Conservation (phyloP, 164 flowering plant genomes). For the Chloranthus sessilifolius region DNA sequence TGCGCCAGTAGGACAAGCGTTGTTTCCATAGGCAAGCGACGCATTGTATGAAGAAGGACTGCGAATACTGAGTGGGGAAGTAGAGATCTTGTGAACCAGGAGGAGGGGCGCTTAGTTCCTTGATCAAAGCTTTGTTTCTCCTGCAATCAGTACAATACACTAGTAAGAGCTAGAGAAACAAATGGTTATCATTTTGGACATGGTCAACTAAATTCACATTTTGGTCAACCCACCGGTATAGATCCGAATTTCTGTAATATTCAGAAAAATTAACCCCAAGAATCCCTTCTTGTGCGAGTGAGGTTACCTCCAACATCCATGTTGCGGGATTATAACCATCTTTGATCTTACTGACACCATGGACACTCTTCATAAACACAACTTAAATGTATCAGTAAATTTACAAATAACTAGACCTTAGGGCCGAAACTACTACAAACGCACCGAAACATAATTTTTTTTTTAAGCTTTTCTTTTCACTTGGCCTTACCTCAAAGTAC, state of each 20-base stretch:
- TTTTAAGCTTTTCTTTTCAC: not conserved
- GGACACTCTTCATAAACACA: constrained; percentile 20
- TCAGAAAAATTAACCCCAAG: constrained; percentile 28
- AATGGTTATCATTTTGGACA: not conserved
- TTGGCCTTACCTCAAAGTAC: constrained; percentile 33
- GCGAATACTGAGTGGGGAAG: constrained; percentile 40
- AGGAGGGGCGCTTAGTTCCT: constrained; percentile 36
- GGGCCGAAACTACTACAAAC: not conserved
- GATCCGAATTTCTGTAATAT: constrained; percentile 29
- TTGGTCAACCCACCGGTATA: constrained; percentile 18
- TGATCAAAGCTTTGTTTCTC: constrained; percentile 46
- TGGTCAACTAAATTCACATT: not conserved
- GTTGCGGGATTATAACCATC: constrained; percentile 46
- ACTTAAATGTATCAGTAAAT: not conserved
- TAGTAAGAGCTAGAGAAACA: not conserved
- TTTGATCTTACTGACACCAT: constrained; percentile 32
- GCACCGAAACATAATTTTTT: not conserved
- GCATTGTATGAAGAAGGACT: constrained; percentile 40
- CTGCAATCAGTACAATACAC: constrained; percentile 20
- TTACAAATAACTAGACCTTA: not conserved
- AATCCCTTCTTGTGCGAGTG: constrained; percentile 28
- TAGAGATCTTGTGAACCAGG: constrained; percentile 37
- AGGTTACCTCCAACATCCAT: constrained; percentile 46
- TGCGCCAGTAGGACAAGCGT: constrained; percentile 46
- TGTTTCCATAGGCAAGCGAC: constrained; percentile 56